A percentile compares a stretch with the other conserved stretches of the same genome.
These are phyloP conservation scores for Cotoneaster glaucophyllus DNA, from an alignment of 306 rosid genomes.

Conservation along the genomic window DNA sequence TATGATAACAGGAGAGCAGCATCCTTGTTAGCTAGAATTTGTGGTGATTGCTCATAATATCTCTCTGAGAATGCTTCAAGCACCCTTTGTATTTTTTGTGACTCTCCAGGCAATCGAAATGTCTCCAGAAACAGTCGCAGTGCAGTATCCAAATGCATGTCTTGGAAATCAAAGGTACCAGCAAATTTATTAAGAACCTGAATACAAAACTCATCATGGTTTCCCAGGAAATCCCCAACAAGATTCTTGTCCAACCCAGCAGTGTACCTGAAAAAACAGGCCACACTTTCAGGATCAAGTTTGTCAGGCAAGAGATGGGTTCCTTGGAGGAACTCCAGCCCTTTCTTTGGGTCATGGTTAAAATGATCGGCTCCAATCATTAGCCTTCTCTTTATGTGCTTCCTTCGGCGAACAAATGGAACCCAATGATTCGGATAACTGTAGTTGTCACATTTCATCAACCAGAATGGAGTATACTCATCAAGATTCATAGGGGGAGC, in stretches of 20 bases:
- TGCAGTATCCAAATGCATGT: conserved; percentile 94
- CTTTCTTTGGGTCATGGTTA: conserved; percentile 95
- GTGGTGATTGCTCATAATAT: conserved; percentile 94
- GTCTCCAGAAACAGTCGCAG: conserved; percentile 91
- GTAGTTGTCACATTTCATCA: conserved; percentile 87
- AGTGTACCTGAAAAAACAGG: conserved; percentile 95
- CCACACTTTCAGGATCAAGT: conserved; percentile 99
- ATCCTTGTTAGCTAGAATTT: conserved; percentile 85
- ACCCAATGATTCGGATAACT: conserved; percentile 82
- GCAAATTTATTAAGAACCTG: conserved; percentile 99
- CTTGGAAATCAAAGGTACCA: conserved; percentile 91
- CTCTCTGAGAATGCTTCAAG: conserved; percentile 99
- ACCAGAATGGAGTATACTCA: conserved; percentile 92
- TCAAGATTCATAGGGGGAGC: conserved; percentile 62
- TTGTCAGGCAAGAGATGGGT: conserved; percentile 94
- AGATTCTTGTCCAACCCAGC: conserved; percentile 98
- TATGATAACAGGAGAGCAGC: conserved; percentile 93
- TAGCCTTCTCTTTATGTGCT: conserved; percentile 84
- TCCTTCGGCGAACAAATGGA: conserved; percentile 73
- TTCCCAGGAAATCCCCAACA: conserved; percentile 92
- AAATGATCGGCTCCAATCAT: conserved; percentile 99
- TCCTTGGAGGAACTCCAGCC: conserved; percentile 94
- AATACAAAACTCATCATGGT: conserved; percentile 94
- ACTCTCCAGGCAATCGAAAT: conserved; percentile 93
- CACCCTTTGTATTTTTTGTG: conserved; percentile 97